A percentile compares a stretch with the other conserved stretches of the same genome.
Evolutionary conservation across 163 green algal genomes (phyloP).

Genomic region (Scenedesmus sp.): DNA sequence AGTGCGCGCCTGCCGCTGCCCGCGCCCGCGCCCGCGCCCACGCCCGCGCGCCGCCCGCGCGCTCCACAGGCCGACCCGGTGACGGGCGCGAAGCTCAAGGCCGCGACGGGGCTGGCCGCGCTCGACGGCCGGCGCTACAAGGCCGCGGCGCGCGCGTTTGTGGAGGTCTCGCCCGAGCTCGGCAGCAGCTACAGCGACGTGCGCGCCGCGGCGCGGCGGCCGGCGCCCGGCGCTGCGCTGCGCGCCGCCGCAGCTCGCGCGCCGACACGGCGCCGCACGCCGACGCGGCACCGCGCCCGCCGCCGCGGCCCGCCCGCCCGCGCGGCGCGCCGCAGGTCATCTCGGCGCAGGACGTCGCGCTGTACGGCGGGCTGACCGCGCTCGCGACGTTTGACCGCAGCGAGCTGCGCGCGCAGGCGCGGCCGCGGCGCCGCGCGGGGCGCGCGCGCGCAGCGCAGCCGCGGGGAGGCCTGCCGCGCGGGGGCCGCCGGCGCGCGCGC

Average conservation of each 20-base stretch:
- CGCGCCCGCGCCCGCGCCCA: background rate
- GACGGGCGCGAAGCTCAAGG: conserved; percentile 75
- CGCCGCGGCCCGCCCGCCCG: background rate
- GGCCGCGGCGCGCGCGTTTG: conserved; percentile 72
- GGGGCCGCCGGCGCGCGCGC: too few relatives aligned
- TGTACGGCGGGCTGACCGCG: conserved; percentile 87
- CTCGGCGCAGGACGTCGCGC: conserved; percentile 74
- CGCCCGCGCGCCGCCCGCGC: background rate
- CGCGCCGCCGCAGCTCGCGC: too few relatives aligned
- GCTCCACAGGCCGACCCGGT: conserved; percentile 62
- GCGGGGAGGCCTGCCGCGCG: too few relatives aligned
- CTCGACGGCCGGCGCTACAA: conserved; percentile 85
- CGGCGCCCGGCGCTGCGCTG: too few relatives aligned
- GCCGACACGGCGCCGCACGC: too few relatives aligned
- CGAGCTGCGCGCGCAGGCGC: conserved; percentile 74
- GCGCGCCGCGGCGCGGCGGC: background rate
- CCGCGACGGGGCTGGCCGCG: conserved; percentile 70
- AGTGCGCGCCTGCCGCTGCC: background rate
- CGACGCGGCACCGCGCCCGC: too few relatives aligned
- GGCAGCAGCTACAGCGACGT: conserved; percentile 72
- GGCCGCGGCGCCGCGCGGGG: too few relatives aligned
- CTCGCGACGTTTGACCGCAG: conserved; percentile 86
- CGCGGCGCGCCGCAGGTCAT: conserved; percentile 7
- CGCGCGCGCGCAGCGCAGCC: too few relatives aligned
- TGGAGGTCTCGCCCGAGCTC: conserved; percentile 72